Base-by-base conservation (phyloP, 805 yeast genomes). In the Cyberlindnera meyerae region DNA sequence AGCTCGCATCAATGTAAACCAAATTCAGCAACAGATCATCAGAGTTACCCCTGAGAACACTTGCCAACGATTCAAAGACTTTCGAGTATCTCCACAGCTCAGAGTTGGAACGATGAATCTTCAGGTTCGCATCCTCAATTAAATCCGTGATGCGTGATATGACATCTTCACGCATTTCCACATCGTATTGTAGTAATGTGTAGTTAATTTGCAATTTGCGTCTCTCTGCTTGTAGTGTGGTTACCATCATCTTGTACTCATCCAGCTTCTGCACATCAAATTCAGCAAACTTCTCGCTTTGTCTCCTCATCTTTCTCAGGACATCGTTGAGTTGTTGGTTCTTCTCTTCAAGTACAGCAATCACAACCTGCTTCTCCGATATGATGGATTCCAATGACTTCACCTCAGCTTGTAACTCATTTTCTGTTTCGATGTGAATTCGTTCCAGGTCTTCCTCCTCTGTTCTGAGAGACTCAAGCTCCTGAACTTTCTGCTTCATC, bases 371-470 rank as follows among this genome's bases (percentile, higher is more conserved):
- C 24, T 52, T 54, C 4, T 38, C 41, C 6, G 32, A 30, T 12
- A 61, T 8, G 12, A 46, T 37, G 4, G n/a, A 18, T n/a, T 57
- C 47, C 18, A 62, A 45, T 0, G 34, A 36, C 4, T 35, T 42
- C 5, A 77, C 57, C 5, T 72, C 70, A 2, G 47, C 37, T 11
- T 61, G 58, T 11, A 77, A 55, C 18, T 73, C 74, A 4, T 43
- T 39, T 40, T 75, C 79, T 1, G 71, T 57, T 12, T 61, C 64
- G 3, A 49, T 17, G 36, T 70, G 75, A 20, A 59, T 54, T 14
- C 61, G 65, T 34, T 73, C 77, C 24, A 76, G 49, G 31, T 72
- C 73, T 28, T 58, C 62, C 37, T 77, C 76, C 11, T 78, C 50
- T 21, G 63, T 66, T 37, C 70, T 71, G 22, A 78, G 45, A 39